Percentiles rank a stretch among this genome's conserved stretches.
Evolutionary conservation across 352 stramenopile genomes (phyloP).

Genomic region (Saprolegnia diclina): DNA sequence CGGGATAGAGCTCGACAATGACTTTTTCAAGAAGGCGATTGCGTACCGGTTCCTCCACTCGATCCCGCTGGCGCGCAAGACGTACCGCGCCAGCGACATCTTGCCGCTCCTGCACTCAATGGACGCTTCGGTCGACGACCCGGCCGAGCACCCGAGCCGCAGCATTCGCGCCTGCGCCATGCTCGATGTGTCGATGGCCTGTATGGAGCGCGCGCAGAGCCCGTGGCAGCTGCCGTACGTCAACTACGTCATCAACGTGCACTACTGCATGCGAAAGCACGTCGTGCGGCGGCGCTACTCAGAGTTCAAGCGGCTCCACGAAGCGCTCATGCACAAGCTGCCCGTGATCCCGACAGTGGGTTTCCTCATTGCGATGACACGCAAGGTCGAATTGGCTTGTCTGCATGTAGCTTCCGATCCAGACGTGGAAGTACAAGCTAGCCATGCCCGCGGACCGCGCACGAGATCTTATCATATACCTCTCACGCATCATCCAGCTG

Average conservation of each 20-base stretch:
- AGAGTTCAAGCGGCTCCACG: slow-evolving; percentile 51
- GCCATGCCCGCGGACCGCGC: slow-evolving; percentile 35
- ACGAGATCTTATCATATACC: slow-evolving; percentile 39
- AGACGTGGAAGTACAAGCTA: slow-evolving; percentile 44
- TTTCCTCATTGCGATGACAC: neutral
- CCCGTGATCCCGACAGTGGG: slow-evolving; percentile 42
- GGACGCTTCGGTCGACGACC: slow-evolving; percentile 27
- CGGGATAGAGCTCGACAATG: slow-evolving; percentile 30
- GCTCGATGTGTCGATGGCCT: slow-evolving; percentile 52
- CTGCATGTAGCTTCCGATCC: slow-evolving; percentile 35
- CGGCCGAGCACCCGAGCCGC: slow-evolving; percentile 2
- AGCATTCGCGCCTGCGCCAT: slow-evolving; percentile 48
- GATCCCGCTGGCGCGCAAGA: slow-evolving; percentile 40
- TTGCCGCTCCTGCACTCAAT: slow-evolving; percentile 43
- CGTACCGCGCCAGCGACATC: slow-evolving; percentile 35
- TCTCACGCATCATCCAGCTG: slow-evolving; percentile 47
- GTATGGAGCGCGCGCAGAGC: slow-evolving; percentile 58
- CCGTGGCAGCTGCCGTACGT: slow-evolving; percentile 53
- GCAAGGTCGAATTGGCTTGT: neutral
- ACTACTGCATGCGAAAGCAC: slow-evolving; percentile 65
- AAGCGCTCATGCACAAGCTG: slow-evolving; percentile 38
- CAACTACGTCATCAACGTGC: slow-evolving; percentile 64
- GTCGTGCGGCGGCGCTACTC: slow-evolving; percentile 59
- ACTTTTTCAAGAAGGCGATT: slow-evolving; percentile 55
- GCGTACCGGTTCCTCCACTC: slow-evolving; percentile 61